Percentiles rank a stretch among this genome's conserved stretches.
These are phyloP conservation scores for Fraxinus quadrangulata DNA, from an alignment of 257 asterid species.

Conservation along the genomic window DNA sequence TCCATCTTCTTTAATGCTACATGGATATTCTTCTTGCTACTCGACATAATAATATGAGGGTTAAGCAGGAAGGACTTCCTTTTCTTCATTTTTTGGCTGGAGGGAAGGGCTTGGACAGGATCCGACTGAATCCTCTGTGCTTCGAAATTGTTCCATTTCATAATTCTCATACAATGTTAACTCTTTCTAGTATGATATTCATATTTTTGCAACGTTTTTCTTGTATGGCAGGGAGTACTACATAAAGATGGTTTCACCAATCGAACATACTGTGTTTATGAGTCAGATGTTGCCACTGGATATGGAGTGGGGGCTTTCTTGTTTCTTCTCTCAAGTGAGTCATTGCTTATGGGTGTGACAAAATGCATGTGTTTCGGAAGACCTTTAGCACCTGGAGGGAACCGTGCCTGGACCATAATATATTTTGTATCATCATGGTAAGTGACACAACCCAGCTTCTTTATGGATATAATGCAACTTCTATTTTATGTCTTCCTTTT, in stretches of 20 bases:
- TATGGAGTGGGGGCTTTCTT: constrained; percentile 93
- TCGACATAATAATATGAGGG: neutral
- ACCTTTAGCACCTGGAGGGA: constrained; percentile 80
- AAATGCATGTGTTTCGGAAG: constrained; percentile 93
- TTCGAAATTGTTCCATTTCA: neutral
- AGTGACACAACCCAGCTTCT: constrained; percentile 18
- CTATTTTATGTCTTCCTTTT: too few relatives aligned
- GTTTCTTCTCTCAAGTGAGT: constrained; percentile 88
- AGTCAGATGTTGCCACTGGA: constrained; percentile 90
- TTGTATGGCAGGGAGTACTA: constrained; percentile 57
- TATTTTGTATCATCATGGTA: constrained; percentile 78
- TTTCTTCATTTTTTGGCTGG: neutral
- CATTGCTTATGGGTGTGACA: constrained; percentile 88
- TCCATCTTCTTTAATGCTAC: neutral
- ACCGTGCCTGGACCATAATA: constrained; percentile 93
- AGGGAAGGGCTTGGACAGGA: neutral
- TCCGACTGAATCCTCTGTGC: neutral
- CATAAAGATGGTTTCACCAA: constrained; percentile 53
- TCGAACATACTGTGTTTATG: constrained; percentile 81
- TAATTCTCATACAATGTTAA: neutral
- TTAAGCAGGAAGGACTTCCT: neutral
- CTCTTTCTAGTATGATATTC: neutral
- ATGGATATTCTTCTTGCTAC: neutral
- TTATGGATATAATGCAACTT: neutral
- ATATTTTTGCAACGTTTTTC: neutral